Evolutionary conservation across 768 basidiomycete genomes (phyloP).

Genomic region (Hemileccinum impolitum): DNA sequence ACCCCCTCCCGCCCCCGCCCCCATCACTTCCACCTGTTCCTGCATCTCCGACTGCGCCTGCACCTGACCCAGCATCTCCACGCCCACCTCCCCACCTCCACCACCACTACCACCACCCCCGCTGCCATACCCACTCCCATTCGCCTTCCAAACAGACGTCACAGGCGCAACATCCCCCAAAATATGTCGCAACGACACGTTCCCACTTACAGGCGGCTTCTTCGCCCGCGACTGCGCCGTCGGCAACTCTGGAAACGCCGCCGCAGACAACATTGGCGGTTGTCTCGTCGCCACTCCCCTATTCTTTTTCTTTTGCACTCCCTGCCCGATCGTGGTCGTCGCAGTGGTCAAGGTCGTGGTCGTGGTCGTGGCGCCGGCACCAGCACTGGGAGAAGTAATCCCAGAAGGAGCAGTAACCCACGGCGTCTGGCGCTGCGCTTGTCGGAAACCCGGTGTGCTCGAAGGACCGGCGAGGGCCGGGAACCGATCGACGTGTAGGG

Average conservation of each 20-base stretch:
- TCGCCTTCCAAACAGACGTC: conserved; percentile 31
- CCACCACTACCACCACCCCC: no score
- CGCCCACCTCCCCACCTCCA: not conserved
- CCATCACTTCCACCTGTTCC: conserved; percentile 3
- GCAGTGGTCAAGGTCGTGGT: no score
- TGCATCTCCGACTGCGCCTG: not conserved
- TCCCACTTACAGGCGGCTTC: conserved; percentile 54
- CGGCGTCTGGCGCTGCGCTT: conserved; percentile 53
- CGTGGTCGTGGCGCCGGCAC: no score
- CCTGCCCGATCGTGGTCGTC: not conserved
- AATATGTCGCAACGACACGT: conserved; percentile 65
- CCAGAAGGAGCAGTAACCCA: conserved; percentile 44
- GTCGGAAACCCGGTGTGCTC: conserved; percentile 31
- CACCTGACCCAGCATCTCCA: not conserved
- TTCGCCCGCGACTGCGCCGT: conserved; percentile 34
- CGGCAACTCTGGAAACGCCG: conserved; percentile 72
- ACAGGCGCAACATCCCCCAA: conserved; percentile 30
- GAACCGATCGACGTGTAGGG: conserved; percentile 23
- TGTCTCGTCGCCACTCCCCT: not conserved
- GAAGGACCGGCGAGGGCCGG: conserved; percentile 25
- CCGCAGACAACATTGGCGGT: conserved; percentile 46
- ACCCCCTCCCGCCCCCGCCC: conserved; percentile 6
- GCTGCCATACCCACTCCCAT: conserved; percentile 4
- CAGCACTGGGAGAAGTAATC: not conserved
- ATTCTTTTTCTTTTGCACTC: conserved; percentile 14